These are phyloP conservation scores for Flaveria bidentis DNA, from an alignment of 129 eudicot genomes.

Conservation along the genomic window DNA sequence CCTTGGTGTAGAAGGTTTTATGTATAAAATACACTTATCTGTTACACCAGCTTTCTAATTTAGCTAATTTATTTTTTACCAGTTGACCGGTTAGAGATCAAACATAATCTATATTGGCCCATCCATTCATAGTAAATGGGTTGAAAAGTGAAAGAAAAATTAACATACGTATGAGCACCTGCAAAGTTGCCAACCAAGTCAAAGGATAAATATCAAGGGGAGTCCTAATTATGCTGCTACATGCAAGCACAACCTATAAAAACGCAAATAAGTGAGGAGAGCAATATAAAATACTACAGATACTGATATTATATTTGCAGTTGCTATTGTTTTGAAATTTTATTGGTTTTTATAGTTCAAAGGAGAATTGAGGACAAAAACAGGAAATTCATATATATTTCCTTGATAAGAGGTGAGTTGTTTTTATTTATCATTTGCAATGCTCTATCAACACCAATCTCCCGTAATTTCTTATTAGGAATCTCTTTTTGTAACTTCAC, in stretches of 20 bases:
- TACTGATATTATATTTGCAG: not conserved
- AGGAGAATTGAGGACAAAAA: not conserved
- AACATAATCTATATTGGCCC: not conserved
- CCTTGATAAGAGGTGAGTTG: not conserved
- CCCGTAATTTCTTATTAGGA: conserved; percentile 52
- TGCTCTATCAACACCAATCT: too few relatives aligned
- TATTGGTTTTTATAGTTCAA: not conserved
- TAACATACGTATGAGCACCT: too few relatives aligned
- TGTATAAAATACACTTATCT: not conserved
- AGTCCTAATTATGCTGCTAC: conserved; percentile 79
- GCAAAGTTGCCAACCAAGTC: conserved; percentile 73
- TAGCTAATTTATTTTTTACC: too few relatives aligned
- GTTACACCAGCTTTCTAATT: too few relatives aligned
- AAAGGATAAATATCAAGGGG: conserved; percentile 79
- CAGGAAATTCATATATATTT: conserved; percentile 3
- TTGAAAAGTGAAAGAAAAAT: conserved; percentile 12
- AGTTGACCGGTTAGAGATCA: not conserved
- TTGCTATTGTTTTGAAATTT: not conserved
- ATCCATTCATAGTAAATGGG: not conserved
- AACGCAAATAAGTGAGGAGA: too few relatives aligned
- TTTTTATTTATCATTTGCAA: too few relatives aligned
- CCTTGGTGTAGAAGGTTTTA: not conserved
- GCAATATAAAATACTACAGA: not conserved
- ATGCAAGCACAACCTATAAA: too few relatives aligned
- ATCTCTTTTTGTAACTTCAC: conserved; percentile 41